phyloP scores from a whole-genome alignment of 768 basidiomycete genomes.

The Hygrocybe punicea region DNA sequence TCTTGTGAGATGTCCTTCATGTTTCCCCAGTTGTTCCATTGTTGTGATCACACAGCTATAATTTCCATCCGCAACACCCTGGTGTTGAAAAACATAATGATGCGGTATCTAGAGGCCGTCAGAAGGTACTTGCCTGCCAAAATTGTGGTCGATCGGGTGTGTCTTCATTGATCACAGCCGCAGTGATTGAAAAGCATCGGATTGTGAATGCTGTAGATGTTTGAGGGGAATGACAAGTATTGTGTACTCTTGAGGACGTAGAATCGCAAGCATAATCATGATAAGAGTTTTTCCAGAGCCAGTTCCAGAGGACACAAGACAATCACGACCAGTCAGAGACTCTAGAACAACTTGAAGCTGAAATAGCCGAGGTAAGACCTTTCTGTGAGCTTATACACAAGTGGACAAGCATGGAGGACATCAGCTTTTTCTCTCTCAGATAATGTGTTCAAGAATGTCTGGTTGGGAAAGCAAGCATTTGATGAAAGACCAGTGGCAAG shows the following conservation, averaged over 20 bases:
- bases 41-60: conserved; percentile 16
- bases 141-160: conserved; percentile 15
- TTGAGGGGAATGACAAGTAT: conserved; percentile 13
- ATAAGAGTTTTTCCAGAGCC: too few relatives aligned
- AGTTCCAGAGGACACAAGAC: too few relatives aligned
- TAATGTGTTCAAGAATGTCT: not conserved
- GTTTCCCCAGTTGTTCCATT: conserved; percentile 16
- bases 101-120: too few relatives aligned
- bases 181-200: conserved; percentile 16
- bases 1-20: conserved; percentile 16
- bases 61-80: too few relatives aligned
- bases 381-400: not conserved
- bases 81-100: too few relatives aligned
- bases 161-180: conserved; percentile 19
- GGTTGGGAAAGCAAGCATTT: not conserved
- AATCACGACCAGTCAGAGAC: too few relatives aligned
- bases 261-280: conserved; percentile 23
- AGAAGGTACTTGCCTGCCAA: too few relatives aligned
- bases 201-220: conserved; percentile 11
- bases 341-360: too few relatives aligned
- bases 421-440: not conserved
- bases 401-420: not conserved
- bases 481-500: not conserved
- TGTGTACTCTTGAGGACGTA: conserved; percentile 9
- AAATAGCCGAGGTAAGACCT: not conserved